These are phyloP conservation scores for Phanerochaete carnosa DNA, from an alignment of 768 basidiomycete species.

Conservation along the genomic window DNA sequence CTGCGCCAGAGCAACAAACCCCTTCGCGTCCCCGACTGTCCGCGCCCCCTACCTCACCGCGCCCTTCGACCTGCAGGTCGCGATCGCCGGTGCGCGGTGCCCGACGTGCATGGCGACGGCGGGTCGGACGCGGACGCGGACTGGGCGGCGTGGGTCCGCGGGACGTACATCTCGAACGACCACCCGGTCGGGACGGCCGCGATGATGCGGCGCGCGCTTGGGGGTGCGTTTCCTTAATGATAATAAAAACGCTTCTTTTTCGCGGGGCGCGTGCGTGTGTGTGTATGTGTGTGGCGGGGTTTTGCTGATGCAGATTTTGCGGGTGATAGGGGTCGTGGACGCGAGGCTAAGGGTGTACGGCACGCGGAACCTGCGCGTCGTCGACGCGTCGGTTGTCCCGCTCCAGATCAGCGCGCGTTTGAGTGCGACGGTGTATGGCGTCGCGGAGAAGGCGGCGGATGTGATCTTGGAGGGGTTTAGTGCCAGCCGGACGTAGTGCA, in stretches of 20 bases:
- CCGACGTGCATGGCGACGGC: conserved; percentile 33
- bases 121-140: conserved; percentile 40
- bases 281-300: not conserved
- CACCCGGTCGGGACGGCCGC: conserved; percentile 46
- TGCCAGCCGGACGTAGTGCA: too few relatives aligned
- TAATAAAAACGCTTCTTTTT: not conserved
- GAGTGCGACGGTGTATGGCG: conserved; percentile 45
- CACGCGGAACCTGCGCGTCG: conserved; percentile 49
- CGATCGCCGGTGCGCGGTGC: conserved; percentile 46
- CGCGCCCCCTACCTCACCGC: conserved; percentile 50
- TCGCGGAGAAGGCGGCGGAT: conserved; percentile 55
- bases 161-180: conserved; percentile 40
- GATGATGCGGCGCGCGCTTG: conserved; percentile 30
- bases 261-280: not conserved
- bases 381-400: conserved; percentile 54
- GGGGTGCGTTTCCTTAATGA: conserved; percentile 16
- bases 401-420: conserved; percentile 46
- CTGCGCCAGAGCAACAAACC: conserved; percentile 37
- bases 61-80: conserved; percentile 46
- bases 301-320: conserved; percentile 13
- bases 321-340: conserved; percentile 57
- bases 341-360: conserved; percentile 51
- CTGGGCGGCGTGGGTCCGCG: conserved; percentile 12
- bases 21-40: conserved; percentile 45
- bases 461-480: conserved; percentile 16